Evolutionary conservation across 108 stramenopile genomes (phyloP).

Genomic region (Licmophora abbreviata): DNA sequence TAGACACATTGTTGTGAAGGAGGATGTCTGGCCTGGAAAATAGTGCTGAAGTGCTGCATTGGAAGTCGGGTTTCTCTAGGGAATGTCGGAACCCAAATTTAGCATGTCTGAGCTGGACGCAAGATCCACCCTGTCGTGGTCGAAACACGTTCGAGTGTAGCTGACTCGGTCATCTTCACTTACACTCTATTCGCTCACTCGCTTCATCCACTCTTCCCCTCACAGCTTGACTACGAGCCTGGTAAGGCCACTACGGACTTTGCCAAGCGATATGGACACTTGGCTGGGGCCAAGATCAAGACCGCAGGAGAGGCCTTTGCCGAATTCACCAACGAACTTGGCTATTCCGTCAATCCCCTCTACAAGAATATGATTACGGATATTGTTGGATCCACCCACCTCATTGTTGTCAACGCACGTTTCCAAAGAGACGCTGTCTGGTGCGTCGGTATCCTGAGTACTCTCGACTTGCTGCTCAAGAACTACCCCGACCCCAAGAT

Average conservation of each 20-base stretch:
- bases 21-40: too few species aligned
- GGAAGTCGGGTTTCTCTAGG: too few species aligned
- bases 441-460: conserved; percentile 64
- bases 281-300: conserved; percentile 66
- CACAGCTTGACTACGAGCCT: conserved; percentile 58
- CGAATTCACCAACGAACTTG: conserved; percentile 72
- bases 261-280: conserved; percentile 67
- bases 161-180: too few species aligned
- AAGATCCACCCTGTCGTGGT: too few species aligned
- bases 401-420: conserved; percentile 88
- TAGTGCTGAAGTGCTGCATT: too few species aligned
- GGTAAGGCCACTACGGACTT: conserved; percentile 78
- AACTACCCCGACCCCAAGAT: conserved; percentile 88
- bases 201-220: background rate
- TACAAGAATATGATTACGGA: conserved; percentile 91
- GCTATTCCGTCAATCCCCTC: conserved; percentile 76
- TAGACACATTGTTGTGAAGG: too few species aligned
- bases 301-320: conserved; percentile 89
- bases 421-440: conserved; percentile 82
- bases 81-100: too few species aligned
- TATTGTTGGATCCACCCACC: conserved; percentile 86
- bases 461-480: conserved; percentile 73
- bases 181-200: too few species aligned
- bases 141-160: too few species aligned
- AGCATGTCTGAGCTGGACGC: too few species aligned